Base-by-base conservation (phyloP, 371 early-diverging fungal species). In the Mucor saturninus region DNA sequence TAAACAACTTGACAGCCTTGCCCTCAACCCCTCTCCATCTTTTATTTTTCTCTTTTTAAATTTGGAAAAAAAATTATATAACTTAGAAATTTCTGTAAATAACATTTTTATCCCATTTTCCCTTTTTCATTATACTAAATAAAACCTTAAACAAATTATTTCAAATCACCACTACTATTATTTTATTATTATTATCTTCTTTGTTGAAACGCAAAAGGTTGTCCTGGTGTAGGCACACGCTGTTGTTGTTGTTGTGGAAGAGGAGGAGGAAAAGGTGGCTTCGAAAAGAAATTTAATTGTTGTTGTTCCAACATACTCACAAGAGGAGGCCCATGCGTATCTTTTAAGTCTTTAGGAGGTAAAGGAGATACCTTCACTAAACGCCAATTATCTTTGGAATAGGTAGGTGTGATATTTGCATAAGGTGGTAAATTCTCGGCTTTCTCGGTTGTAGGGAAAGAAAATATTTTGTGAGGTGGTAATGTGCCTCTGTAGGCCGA, bases 391-490 rank as follows among this genome's bases (percentile, higher is more conserved):
- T 80, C 77, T 55, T 80, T 80, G 7, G 69, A 42, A 55, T 80
- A 80, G n/a, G 74, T 75, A 6, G 80, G 80, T 51, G 77, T 72
- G 29, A 77, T 68, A 45, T 72, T 80, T 9, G 80, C 75, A 49
- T 75, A 69, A 6, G 76, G 78, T 4, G 81, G 78, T 30, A 76
- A 56, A 29, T 59, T 68, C 35, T 77, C 78, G 1, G 76, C 65
- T 40, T 68, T 70, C 42, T 80, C 77, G 6, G 72, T 77, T 7
- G 81, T 78, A 0, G 83, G 82, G 58, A 79, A 86, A 0, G 87
- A 85, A 55, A 86, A 86, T 4, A 80, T 71, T 39, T 81, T 82
- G 54, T 72, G 81, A 45, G 85, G 78, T 37, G 84, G 84, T 37
- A 86, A 54, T 10, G 83, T 63, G 11, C 87, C 87, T 35, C 76